Base-by-base conservation (phyloP, 1,284 basidiomycete species). In the Microstroma glucosiphilum region DNA sequence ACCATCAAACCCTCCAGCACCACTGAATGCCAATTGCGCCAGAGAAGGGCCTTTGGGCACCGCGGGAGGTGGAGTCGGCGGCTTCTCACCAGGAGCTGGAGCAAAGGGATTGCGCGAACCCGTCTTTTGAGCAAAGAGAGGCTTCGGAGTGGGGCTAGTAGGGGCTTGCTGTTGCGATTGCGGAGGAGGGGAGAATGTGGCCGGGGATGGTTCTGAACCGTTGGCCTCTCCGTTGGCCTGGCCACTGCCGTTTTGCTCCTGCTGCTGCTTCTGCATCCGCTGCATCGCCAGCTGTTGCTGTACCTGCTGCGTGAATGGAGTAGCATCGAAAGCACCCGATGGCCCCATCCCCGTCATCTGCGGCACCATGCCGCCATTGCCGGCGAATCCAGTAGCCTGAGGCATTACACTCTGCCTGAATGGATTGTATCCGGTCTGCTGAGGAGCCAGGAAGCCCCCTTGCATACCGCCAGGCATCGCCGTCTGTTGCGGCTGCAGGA, bases 51-150 rank as follows among this genome's bases (percentile, higher is more conserved):
- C 83, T 77, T 88, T 89, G 2, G 89, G 87, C 19, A 89, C 81
- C 17, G 87, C 86, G 13, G 70, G 63, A 40, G 64, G 61, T 15
- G 66, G 57, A 6, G 65, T 63, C 7, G 67, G 87, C 80, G 49
- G 86, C 19, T 68, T 83, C 1, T 85, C 66, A 6, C 78, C 80
- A 2, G 77, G 83, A 1, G 89, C 85, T 25, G 87, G 85, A 7
- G 92, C 92, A 73, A 98, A 98, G 0, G 94, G 94, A 83, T 98
- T 98, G 72, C 87, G 88, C 1, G 90, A 91, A 19, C 94, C 93
- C 1, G 94, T 98, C 79, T 89, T 87, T 79, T 97, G 93, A 6
- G 91, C 84, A 72, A 86, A 86, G n/a, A 97, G 84, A 1, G 81
- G 80, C 65, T 81, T 80, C 17, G 80, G 60, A 25, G 85, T 57